phyloP scores from a whole-genome alignment of 2,329 filamentous ascomycete genomes.

The Cladophialophora yegresii region DNA sequence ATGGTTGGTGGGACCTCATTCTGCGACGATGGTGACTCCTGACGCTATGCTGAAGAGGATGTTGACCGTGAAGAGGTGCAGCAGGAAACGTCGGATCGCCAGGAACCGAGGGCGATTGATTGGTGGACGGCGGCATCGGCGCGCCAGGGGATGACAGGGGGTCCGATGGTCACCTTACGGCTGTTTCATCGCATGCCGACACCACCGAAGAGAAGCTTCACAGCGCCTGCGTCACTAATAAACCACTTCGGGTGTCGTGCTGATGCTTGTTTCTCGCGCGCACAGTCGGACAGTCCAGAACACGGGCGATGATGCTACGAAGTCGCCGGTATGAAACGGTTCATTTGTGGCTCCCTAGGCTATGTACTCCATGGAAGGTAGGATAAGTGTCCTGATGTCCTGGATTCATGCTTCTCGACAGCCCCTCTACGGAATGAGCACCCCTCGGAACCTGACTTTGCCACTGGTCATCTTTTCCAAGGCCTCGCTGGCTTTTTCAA shows the following conservation, averaged over 20 bases:
- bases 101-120: slow-evolving; percentile 19
- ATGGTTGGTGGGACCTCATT: slow-evolving; percentile 17
- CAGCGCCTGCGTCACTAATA: background rate
- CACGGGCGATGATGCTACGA: background rate
- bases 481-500: slow-evolving; percentile 55
- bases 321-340: background rate
- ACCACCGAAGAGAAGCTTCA: background rate
- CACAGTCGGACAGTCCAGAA: background rate
- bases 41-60: slow-evolving; percentile 25
- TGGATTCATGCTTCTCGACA: background rate
- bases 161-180: background rate
- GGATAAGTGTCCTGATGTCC: background rate
- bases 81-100: slow-evolving; percentile 28
- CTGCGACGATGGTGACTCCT: slow-evolving; percentile 27
- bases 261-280: background rate
- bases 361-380: background rate
- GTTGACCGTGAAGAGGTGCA: slow-evolving; percentile 17
- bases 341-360: too few relatives aligned
- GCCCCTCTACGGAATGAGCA: slow-evolving; percentile 49
- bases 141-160: slow-evolving; percentile 9
- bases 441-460: slow-evolving; percentile 55
- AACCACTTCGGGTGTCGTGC: background rate
- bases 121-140: slow-evolving; percentile 9
- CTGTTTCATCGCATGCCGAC: slow-evolving; percentile 2
- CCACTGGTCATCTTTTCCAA: slow-evolving; percentile 54